Conservation (phyloP, 345 rosid species). For the Citrus cavaleriei region DNA sequence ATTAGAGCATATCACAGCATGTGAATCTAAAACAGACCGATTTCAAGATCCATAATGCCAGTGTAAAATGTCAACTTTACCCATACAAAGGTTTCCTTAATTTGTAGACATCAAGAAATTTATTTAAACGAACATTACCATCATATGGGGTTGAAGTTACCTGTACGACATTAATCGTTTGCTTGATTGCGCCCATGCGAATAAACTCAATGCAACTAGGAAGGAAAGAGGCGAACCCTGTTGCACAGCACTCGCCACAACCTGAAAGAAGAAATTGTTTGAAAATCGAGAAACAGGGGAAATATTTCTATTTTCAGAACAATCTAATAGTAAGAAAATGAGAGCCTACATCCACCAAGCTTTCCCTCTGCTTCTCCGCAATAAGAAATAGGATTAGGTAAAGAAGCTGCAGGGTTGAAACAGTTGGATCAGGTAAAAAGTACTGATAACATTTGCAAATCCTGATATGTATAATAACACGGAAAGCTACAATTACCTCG, state of each 20-base stretch:
- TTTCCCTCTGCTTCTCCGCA: slow-evolving; percentile 53
- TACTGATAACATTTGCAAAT: background rate
- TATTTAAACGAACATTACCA: no score
- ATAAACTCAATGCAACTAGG: slow-evolving; percentile 53
- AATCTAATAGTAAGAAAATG: slow-evolving; percentile 10
- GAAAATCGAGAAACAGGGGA: slow-evolving; percentile 8
- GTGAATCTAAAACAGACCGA: no score
- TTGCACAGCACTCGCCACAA: slow-evolving; percentile 34
- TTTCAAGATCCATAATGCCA: no score
- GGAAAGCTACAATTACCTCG: slow-evolving; percentile 49
- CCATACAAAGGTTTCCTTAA: no score
- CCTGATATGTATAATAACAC: background rate
- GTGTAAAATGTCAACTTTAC: no score
- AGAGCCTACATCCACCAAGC: slow-evolving; percentile 55
- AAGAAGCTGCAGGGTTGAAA: slow-evolving; percentile 53
- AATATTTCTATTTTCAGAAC: background rate
- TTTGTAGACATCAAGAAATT: no score
- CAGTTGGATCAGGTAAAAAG: slow-evolving; percentile 6
- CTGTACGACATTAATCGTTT: slow-evolving; percentile 43
- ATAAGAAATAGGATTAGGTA: slow-evolving; percentile 72
- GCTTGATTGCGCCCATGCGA: slow-evolving; percentile 88
- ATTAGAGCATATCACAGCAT: no score
- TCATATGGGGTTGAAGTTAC: no score
- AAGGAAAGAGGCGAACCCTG: slow-evolving; percentile 48
- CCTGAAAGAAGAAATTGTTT: slow-evolving; percentile 38